Evolutionary conservation across 2,329 filamentous ascomycete genomes (phyloP).

Genomic region (Moelleriella libera): DNA sequence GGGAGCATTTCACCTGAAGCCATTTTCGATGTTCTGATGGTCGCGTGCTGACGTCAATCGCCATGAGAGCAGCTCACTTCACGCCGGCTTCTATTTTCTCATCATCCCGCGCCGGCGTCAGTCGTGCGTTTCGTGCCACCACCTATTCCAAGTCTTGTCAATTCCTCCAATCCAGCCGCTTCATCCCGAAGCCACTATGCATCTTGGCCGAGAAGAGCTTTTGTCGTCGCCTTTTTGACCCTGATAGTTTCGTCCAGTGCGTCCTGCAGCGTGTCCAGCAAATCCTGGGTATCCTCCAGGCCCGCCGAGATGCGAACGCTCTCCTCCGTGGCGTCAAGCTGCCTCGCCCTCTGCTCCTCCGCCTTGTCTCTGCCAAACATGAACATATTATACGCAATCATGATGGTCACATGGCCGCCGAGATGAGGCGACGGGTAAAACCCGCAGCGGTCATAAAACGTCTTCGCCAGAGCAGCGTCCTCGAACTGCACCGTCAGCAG

Average conservation of each 20-base stretch:
- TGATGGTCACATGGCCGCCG: slow-evolving; percentile 36
- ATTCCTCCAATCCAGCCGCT: no score
- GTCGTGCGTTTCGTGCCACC: no score
- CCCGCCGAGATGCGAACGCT: slow-evolving; percentile 33
- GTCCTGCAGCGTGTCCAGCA: slow-evolving; percentile 20
- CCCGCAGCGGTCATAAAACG: slow-evolving; percentile 34
- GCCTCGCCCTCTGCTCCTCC: slow-evolving; percentile 20
- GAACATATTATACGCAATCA: slow-evolving; percentile 31
- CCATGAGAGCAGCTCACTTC: no score
- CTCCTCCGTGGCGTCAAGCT: slow-evolving; percentile 22
- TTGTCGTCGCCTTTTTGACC: slow-evolving; percentile 3
- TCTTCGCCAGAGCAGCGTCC: slow-evolving; percentile 19
- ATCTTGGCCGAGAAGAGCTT: background rate
- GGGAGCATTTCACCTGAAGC: no score
- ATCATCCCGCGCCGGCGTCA: no score
- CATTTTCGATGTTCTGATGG: no score
- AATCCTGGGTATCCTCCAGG: slow-evolving; percentile 26
- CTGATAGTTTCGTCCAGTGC: slow-evolving; percentile 6
- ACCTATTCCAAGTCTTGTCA: no score
- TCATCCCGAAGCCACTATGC: no score
- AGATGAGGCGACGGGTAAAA: slow-evolving; percentile 39
- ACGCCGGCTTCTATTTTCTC: no score
- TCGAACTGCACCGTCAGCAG: slow-evolving; percentile 37
- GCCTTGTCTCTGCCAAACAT: slow-evolving; percentile 24
- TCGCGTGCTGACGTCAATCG: no score